A percentile compares a stretch with the other conserved stretches of the same genome.
Evolutionary conservation across 2,329 filamentous ascomycete genomes (phyloP).

Genomic region (Pseudogymnoascus sp.): DNA sequence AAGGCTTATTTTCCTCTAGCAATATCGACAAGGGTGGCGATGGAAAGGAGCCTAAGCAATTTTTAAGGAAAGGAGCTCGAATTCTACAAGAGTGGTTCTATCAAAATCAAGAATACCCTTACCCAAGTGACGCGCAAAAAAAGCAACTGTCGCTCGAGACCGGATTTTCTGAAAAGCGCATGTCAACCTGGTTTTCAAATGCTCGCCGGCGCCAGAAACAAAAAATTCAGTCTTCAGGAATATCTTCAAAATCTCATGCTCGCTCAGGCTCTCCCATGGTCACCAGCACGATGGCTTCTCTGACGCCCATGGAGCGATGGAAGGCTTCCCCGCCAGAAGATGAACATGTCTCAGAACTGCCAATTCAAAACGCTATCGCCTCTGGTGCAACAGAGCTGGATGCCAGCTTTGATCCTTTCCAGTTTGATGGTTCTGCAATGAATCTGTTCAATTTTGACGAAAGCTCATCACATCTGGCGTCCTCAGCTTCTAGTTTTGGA

Average conservation of each 20-base stretch:
- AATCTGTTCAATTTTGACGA: conserved; percentile 24
- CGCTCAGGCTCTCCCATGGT: conserved; percentile 18
- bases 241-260: too few species aligned
- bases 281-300: conserved; percentile 10
- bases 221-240: too few species aligned
- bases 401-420: background rate
- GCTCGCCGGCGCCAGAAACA: conserved; percentile 37
- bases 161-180: conserved; percentile 37
- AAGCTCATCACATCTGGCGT: conserved; percentile 24
- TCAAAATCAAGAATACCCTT: conserved; percentile 38
- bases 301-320: conserved; percentile 41
- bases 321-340: conserved; percentile 37
- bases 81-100: conserved; percentile 39
- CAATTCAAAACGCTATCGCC: conserved; percentile 28
- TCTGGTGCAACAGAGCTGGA: conserved; percentile 2
- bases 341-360: conserved; percentile 32
- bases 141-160: conserved; percentile 31
- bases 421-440: background rate
- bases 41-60: too few species aligned
- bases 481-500: conserved; percentile 27
- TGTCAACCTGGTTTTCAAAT: conserved; percentile 45
- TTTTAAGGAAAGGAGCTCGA: conserved; percentile 26
- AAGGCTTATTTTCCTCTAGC: too few species aligned
- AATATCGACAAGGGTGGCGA: too few species aligned
- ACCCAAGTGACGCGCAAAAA: conserved; percentile 34